A percentile compares a stretch with the other conserved stretches of the same genome.
These are phyloP conservation scores for Pichia sp. DNA, from an alignment of 1,139 yeast genomes.

Conservation along the genomic window DNA sequence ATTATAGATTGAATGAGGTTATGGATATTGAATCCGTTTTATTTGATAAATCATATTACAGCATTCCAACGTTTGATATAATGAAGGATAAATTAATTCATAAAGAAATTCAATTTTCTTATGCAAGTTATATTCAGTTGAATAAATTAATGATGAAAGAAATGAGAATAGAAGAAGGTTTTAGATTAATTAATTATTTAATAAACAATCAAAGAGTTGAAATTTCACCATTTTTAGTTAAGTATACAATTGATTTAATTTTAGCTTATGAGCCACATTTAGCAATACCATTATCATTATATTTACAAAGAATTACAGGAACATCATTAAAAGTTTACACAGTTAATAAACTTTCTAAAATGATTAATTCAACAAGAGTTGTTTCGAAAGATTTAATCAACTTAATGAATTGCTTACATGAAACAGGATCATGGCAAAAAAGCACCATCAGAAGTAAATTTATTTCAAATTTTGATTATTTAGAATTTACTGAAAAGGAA, in stretches of 20 bases:
- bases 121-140: slow-evolving; percentile 5
- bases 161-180: slow-evolving; percentile 11
- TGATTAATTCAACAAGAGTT: not conserved
- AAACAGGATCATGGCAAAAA: not conserved
- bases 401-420: not conserved
- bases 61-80: slow-evolving; percentile 1
- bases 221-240: slow-evolving; percentile 5
- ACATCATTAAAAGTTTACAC: slow-evolving; percentile 5
- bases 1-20: not conserved
- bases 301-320: slow-evolving; percentile 10
- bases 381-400: not conserved
- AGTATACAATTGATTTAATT: slow-evolving; percentile 5
- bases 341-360: not conserved
- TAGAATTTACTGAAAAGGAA: not conserved
- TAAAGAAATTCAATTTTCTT: slow-evolving; percentile 2
- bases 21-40: not conserved
- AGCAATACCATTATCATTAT: slow-evolving; percentile 7
- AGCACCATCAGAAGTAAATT: not conserved
- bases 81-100: not conserved
- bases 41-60: not conserved
- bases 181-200: slow-evolving; percentile 5
- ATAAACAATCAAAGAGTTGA: slow-evolving; percentile 1
- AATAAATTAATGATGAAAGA: slow-evolving; percentile 10
- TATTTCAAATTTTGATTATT: not conserved
- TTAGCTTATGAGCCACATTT: slow-evolving; percentile 2